phyloP scores from a whole-genome alignment of 306 rosid species.

The Malus domestica region DNA sequence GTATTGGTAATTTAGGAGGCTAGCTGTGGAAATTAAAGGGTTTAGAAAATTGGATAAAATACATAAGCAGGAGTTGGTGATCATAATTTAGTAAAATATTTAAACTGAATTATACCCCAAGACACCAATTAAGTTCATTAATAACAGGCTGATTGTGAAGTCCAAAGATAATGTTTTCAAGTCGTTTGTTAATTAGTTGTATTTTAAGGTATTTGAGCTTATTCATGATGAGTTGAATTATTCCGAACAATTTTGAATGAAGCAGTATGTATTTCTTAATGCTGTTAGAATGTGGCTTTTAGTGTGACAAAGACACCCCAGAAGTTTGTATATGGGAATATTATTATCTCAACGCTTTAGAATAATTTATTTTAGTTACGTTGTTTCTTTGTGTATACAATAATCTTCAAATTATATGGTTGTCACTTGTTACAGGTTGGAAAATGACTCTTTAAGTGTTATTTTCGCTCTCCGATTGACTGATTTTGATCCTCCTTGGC shows the following conservation, averaged over 20 bases:
- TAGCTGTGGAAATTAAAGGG: background rate
- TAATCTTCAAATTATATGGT: background rate
- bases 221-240: background rate
- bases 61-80: background rate
- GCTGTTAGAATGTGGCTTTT: background rate
- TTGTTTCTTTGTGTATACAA: background rate
- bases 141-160: background rate
- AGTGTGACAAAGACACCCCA: background rate
- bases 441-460: too few relatives aligned
- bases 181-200: background rate
- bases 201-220: background rate
- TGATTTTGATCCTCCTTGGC: too few relatives aligned
- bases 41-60: background rate
- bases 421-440: too few relatives aligned
- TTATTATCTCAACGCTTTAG: background rate
- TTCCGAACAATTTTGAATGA: background rate
- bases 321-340: background rate
- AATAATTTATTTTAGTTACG: background rate
- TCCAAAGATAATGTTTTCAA: too few relatives aligned
- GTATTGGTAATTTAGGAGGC: background rate
- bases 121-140: background rate
- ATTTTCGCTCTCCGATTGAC: too few relatives aligned
- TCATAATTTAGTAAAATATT: background rate
- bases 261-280: background rate
- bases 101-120: background rate